Evolutionary conservation across 148 eudicot genomes (phyloP).

Genomic region (Rhododendron kiyosumense): DNA sequence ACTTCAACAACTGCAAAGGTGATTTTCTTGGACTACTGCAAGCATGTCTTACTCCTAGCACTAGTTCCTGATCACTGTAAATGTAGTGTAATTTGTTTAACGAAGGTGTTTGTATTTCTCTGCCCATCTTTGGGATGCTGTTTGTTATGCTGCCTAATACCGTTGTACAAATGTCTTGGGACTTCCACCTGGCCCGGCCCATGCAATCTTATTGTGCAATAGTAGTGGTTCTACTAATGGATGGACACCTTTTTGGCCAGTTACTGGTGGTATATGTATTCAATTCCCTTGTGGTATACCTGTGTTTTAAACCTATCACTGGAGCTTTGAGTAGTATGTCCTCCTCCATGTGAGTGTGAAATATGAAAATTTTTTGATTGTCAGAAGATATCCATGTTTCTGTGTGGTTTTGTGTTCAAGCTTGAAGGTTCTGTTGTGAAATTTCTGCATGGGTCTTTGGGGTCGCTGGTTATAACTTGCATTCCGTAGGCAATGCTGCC

Average conservation of each 20-base stretch:
- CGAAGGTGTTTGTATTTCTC: not conserved
- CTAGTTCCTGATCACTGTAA: not conserved
- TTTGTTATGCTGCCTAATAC: not conserved
- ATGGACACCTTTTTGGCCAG: not conserved
- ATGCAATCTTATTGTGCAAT: not conserved
- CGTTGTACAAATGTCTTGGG: not conserved
- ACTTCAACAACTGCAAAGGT: constrained; percentile 45
- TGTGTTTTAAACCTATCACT: not conserved
- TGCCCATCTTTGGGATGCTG: not conserved
- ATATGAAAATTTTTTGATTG: not conserved
- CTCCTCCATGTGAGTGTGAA: not conserved
- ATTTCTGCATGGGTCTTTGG: not conserved
- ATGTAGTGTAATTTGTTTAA: not conserved
- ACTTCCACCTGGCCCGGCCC: not conserved
- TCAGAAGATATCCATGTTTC: not conserved
- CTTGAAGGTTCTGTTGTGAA: not conserved
- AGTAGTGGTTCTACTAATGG: not conserved
- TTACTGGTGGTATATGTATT: not conserved
- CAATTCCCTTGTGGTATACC: not conserved
- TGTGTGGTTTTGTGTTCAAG: not conserved
- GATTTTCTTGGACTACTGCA: constrained; percentile 1
- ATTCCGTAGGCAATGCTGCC: not conserved
- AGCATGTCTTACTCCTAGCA: not conserved
- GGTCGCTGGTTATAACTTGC: not conserved
- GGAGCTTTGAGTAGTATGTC: not conserved